These are phyloP conservation scores for Lablab purpureus DNA, from an alignment of 306 rosid genomes.

Conservation along the genomic window DNA sequence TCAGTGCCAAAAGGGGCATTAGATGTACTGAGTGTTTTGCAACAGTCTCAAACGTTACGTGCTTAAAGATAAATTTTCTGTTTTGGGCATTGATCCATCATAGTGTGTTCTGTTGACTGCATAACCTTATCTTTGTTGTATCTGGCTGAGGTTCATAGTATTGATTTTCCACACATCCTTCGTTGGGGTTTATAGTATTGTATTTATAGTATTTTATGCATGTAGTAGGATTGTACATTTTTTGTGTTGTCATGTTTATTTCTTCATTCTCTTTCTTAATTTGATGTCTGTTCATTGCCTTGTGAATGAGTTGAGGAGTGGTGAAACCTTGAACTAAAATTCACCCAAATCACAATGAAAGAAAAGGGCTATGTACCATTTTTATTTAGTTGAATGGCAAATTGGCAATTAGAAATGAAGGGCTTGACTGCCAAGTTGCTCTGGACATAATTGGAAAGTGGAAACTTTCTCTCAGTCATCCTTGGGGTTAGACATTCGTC, in stretches of 20 bases:
- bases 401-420: background rate
- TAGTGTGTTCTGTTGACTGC: constrained; percentile 27
- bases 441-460: background rate
- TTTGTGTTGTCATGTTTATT: constrained; percentile 3
- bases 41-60: constrained; percentile 42
- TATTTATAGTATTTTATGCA: constrained; percentile 20
- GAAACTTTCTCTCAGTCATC: constrained; percentile 8
- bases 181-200: constrained; percentile 23
- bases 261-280: constrained; percentile 3
- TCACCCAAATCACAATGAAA: background rate
- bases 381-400: background rate
- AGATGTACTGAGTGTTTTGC: constrained; percentile 67
- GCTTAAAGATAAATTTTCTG: constrained; percentile 13
- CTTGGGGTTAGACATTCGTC: constrained; percentile 22
- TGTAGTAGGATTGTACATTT: constrained; percentile 8
- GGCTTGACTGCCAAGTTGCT: background rate
- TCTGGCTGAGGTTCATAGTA: constrained; percentile 9
- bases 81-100: constrained; percentile 16
- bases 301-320: constrained; percentile 5
- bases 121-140: constrained; percentile 13
- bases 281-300: background rate
- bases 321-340: background rate
- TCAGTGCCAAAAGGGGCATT: constrained; percentile 57
- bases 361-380: background rate
- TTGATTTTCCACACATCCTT: constrained; percentile 25